Conservation (phyloP, 768 basidiomycete genomes). For the Paxillus ammoniavirescens region DNA sequence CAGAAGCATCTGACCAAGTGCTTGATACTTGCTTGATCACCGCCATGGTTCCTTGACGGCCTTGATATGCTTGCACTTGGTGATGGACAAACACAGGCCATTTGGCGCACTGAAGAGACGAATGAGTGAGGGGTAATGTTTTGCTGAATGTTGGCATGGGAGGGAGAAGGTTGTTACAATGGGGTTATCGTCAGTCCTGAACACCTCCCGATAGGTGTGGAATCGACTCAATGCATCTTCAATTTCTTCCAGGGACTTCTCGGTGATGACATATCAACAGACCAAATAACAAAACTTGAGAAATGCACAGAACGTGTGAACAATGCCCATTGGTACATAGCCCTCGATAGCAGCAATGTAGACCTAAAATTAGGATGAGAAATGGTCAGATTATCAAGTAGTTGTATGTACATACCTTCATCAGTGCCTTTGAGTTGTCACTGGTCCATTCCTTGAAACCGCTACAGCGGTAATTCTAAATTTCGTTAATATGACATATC, state of each 20-base stretch:
- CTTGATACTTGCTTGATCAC: conserved; percentile 19
- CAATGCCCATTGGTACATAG: conserved; percentile 15
- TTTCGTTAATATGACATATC: background rate
- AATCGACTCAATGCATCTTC: conserved; percentile 18
- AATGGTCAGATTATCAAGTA: background rate
- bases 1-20: conserved; percentile 31
- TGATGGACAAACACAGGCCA: conserved; percentile 37
- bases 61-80: conserved; percentile 34
- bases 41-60: conserved; percentile 35
- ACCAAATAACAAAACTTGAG: conserved; percentile 34
- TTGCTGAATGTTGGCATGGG: conserved; percentile 31
- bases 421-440: conserved; percentile 37
- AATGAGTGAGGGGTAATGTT: conserved; percentile 26
- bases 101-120: conserved; percentile 30
- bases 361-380: conserved; percentile 19
- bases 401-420: conserved; percentile 29
- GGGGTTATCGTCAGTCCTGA: conserved; percentile 4
- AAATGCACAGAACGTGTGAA: conserved; percentile 17
- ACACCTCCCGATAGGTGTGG: conserved; percentile 19
- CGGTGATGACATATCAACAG: conserved; percentile 13
- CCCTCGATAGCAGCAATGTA: conserved; percentile 26
- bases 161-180: conserved; percentile 22
- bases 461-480: conserved; percentile 29
- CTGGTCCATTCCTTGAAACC: conserved; percentile 38
- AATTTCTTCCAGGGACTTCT: conserved; percentile 16